Conservation (phyloP, 2,329 filamentous ascomycete genomes). For the Pseudonectria foliicola region DNA sequence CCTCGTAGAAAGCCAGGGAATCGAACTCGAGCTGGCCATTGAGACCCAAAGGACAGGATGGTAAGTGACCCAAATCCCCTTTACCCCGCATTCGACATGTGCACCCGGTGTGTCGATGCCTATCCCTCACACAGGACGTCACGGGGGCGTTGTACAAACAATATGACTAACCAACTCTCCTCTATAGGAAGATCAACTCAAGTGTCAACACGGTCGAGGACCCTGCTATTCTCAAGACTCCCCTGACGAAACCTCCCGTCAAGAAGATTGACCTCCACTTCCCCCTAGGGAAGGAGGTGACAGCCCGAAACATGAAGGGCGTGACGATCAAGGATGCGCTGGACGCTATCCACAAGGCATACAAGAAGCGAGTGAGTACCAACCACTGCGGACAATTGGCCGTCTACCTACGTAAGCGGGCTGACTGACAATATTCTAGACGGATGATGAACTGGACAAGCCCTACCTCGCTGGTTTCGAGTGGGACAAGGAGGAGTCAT, state of each 20-base stretch:
- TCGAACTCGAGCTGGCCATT: conserved; percentile 63
- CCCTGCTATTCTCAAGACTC: conserved; percentile 73
- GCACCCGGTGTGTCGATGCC: too few species aligned
- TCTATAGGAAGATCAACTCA: conserved; percentile 82
- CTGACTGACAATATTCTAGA: conserved; percentile 45
- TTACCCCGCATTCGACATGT: too few species aligned
- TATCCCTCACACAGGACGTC: not conserved
- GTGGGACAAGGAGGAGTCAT: conserved; percentile 91
- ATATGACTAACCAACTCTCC: not conserved
- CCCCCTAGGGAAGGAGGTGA: conserved; percentile 79
- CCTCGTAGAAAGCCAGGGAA: conserved; percentile 61
- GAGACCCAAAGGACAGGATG: conserved; percentile 87
- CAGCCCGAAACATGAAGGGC: conserved; percentile 84
- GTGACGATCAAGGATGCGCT: conserved; percentile 96
- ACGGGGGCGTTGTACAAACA: too few species aligned
- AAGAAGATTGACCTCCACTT: conserved; percentile 95
- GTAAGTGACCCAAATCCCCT: conserved; percentile 43
- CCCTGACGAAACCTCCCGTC: conserved; percentile 71
- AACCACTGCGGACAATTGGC: not conserved
- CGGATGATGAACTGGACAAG: conserved; percentile 82
- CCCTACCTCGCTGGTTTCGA: conserved; percentile 91
- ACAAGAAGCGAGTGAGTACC: conserved; percentile 81
- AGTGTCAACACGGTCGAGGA: conserved; percentile 74
- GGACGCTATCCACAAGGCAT: conserved; percentile 92
- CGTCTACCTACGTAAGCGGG: too few species aligned